Base-by-base conservation (phyloP, 768 basidiomycete genomes). In the Naganishia randhawae region DNA sequence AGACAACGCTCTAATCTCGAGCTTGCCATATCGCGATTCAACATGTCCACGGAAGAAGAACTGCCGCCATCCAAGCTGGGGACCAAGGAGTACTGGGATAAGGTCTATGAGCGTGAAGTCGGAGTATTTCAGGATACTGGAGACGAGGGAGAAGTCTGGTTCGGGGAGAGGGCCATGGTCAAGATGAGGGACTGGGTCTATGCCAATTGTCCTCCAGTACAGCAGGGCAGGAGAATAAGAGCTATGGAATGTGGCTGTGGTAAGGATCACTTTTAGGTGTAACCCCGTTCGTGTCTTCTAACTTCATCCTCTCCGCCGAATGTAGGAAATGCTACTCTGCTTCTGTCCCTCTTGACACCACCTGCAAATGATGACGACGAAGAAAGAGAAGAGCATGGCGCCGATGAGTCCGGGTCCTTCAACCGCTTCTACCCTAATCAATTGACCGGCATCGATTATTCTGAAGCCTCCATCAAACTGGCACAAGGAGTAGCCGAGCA, bases 71-170 rank as follows among this genome's bases (percentile, higher is more conserved):
- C 75, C 32, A 76, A 75, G 54, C 70, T 81, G 10, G 81, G 81
- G 0, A 81, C 81, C 6, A 79, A 80, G 63, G 71, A 73, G 2
- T 79, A 81, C 66, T 81, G 81, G 81, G 78, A 81, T 55, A 55
- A 64, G 54, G 76, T 77, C 50, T 80, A 80, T 39, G 72, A 77
- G 75, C 74, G 81, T 1, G 81, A 82, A 63, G 80, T 80, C 3
- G 66, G 74, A 33, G 78, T 77, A 17, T 82, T 80, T 68, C 72
- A 75, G 62, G 81, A 81, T 57, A 78, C 80, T 5, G 82, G 82
- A 1, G 81, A 82, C 61, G 81, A 82, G 66, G 82, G 82, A 9
- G 82, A 83, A 69, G 77, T 83, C 32, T 82, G 82, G 82, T 83
- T 83, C 69, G 82, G 82, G 25, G 80, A 82, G 64, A 72, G 76